Evolutionary conservation across 345 rosid species (phyloP).

Genomic region (Heritiera littoralis): DNA sequence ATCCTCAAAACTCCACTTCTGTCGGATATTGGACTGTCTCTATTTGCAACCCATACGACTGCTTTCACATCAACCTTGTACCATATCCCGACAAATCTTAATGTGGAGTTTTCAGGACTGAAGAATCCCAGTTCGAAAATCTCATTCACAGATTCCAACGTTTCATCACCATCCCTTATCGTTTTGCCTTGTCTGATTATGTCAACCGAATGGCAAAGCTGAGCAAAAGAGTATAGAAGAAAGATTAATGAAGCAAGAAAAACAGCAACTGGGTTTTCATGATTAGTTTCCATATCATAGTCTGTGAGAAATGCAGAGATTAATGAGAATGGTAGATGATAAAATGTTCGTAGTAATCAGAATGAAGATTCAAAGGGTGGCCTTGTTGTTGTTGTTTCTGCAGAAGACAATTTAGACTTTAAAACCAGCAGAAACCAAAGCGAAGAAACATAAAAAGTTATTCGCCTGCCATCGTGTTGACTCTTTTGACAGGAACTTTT

Average conservation of each 20-base stretch:
- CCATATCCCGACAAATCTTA: slow-evolving; percentile 66
- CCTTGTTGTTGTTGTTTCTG: not conserved
- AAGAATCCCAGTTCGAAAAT: slow-evolving; percentile 65
- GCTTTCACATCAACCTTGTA: slow-evolving; percentile 40
- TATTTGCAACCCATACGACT: slow-evolving; percentile 73
- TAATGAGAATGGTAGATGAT: not conserved
- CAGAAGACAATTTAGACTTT: not conserved
- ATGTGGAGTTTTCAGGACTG: slow-evolving; percentile 43
- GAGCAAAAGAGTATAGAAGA: slow-evolving; percentile 22
- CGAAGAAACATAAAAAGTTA: not conserved
- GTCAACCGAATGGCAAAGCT: slow-evolving; percentile 33
- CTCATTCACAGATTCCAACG: slow-evolving; percentile 34
- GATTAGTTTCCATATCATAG: slow-evolving; percentile 18
- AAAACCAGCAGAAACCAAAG: not conserved
- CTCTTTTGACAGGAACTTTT: not conserved
- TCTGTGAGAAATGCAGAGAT: slow-evolving; percentile 2
- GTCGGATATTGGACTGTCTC: slow-evolving; percentile 49
- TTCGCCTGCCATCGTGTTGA: not conserved
- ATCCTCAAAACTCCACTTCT: slow-evolving; percentile 46
- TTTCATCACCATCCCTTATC: slow-evolving; percentile 54
- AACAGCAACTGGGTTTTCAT: slow-evolving; percentile 23
- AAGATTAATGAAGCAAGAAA: slow-evolving; percentile 27
- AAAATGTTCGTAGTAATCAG: not conserved
- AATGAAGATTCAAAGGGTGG: not conserved
- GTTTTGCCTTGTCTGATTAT: slow-evolving; percentile 38